These are phyloP conservation scores for Rhododendron simsii DNA, from an alignment of 148 eudicot genomes.

Conservation along the genomic window DNA sequence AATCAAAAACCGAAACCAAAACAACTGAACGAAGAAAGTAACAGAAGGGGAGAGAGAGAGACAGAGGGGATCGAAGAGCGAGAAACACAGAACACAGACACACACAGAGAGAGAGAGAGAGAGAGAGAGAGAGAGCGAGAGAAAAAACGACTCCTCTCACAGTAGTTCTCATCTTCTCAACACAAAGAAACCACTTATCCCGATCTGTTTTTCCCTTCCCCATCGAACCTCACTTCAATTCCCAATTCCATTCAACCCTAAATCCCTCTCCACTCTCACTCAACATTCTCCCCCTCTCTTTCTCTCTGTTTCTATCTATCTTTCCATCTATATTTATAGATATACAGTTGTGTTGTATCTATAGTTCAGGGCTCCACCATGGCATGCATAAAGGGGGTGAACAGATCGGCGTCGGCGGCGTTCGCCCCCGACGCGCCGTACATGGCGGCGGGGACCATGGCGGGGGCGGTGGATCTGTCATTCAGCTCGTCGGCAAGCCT, in stretches of 20 bases:
- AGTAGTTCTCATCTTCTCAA: background rate
- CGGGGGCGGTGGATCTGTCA: slow-evolving; percentile 87
- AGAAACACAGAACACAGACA: background rate
- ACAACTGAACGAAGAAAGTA: too few species aligned
- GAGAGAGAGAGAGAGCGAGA: background rate
- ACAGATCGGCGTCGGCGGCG: slow-evolving; percentile 82
- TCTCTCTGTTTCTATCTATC: background rate
- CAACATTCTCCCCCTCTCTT: background rate
- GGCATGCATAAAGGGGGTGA: slow-evolving; percentile 61
- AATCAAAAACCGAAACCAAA: background rate
- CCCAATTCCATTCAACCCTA: background rate
- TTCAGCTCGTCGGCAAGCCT: slow-evolving; percentile 83
- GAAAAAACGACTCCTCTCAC: background rate
- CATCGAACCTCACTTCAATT: background rate
- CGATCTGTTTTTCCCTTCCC: background rate
- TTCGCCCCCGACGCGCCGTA: slow-evolving; percentile 75
- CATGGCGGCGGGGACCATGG: slow-evolving; percentile 90
- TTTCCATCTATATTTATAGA: background rate
- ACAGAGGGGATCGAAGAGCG: background rate
- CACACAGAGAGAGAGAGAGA: too few species aligned
- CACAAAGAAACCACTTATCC: background rate
- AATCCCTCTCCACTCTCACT: background rate
- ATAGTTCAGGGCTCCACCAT: slow-evolving; percentile 13
- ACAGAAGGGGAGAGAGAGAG: background rate
- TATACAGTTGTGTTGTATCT: background rate